phyloP scores from a whole-genome alignment of 75 land plant genomes.

The Sequoia sempervirens region DNA sequence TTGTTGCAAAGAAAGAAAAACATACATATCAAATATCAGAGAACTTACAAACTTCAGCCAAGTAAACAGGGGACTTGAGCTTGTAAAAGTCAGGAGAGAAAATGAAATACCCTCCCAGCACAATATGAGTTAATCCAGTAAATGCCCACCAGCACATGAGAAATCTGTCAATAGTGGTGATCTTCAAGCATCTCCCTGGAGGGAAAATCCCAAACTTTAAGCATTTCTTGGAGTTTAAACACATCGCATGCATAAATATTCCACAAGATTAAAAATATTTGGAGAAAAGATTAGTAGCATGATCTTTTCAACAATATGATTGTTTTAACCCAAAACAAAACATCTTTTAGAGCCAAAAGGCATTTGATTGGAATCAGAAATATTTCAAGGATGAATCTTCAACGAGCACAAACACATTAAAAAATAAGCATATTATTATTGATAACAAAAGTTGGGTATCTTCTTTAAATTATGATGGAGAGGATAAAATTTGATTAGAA shows the following conservation, averaged over 20 bases:
- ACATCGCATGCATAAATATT: background rate
- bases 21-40: background rate
- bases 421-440: background rate
- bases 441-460: background rate
- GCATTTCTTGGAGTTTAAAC: background rate
- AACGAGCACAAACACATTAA: background rate
- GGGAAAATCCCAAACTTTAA: background rate
- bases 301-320: background rate
- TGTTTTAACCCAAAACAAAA: background rate
- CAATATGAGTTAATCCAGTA: conserved; percentile 77
- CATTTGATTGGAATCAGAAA: background rate
- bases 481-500: background rate
- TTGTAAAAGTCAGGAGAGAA: conserved; percentile 91
- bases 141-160: conserved; percentile 92
- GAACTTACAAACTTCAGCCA: conserved; percentile 93
- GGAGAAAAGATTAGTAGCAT: background rate
- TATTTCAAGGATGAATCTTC: background rate
- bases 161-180: conserved; percentile 47
- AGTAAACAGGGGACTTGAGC: conserved; percentile 40
- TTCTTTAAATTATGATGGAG: background rate
- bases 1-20: background rate
- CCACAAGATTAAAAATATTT: background rate
- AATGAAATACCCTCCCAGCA: conserved; percentile 86
- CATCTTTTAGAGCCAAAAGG: background rate
- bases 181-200: conserved; percentile 21